phyloP scores from a whole-genome alignment of 768 basidiomycete genomes.

The Leucocoprinus leucothites region DNA sequence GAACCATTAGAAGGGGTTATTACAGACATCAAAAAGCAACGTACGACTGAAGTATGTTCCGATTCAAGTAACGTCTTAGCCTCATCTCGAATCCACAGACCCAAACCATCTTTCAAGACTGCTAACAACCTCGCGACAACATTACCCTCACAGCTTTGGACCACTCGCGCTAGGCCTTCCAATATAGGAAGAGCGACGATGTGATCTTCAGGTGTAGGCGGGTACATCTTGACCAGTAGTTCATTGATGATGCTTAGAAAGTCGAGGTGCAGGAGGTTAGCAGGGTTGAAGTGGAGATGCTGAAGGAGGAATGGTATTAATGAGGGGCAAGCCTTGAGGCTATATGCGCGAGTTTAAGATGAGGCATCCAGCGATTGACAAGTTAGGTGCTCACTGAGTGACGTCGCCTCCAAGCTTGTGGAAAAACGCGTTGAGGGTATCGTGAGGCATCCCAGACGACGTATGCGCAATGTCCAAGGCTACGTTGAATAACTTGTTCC shows the following conservation, averaged over 20 bases:
- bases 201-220: slow-evolving; percentile 23
- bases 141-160: slow-evolving; percentile 23
- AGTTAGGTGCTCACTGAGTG: not conserved
- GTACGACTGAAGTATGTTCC: slow-evolving; percentile 48
- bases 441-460: not conserved
- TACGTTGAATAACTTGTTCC: not conserved
- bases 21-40: slow-evolving; percentile 17
- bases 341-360: not conserved
- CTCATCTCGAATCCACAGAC: slow-evolving; percentile 53
- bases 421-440: not conserved
- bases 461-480: not conserved
- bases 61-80: slow-evolving; percentile 32
- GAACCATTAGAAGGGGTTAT: too few relatives aligned
- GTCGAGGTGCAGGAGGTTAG: not conserved
- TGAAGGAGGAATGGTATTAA: not conserved
- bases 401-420: not conserved
- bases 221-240: slow-evolving; percentile 32
- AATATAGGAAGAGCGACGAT: slow-evolving; percentile 31
- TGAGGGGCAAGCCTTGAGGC: not conserved
- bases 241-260: slow-evolving; percentile 27
- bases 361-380: not conserved
- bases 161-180: slow-evolving; percentile 26
- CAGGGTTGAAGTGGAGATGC: not conserved
- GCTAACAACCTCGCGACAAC: slow-evolving; percentile 33
- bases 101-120: slow-evolving; percentile 35